Conservation (phyloP, 192 early-diverging fungal genomes). For the Backusella sp. region DNA sequence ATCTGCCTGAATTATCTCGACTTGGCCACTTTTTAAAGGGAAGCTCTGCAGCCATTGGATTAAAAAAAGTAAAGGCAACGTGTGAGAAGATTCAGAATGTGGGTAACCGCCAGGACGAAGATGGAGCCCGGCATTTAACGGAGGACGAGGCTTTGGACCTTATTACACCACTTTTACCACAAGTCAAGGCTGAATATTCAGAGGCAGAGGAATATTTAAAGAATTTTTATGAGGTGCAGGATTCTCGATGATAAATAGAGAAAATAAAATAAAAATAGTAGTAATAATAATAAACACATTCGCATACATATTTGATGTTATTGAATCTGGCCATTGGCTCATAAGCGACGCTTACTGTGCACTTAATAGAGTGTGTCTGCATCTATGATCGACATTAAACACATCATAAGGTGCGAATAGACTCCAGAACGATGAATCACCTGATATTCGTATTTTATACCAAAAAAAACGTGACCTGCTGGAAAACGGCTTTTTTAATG, state of each 20-base stretch:
- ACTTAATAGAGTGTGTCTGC: too few species aligned
- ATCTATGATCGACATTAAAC: not conserved
- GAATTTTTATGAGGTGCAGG: slow-evolving; percentile 61
- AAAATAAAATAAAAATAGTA: not conserved
- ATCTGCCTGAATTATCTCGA: slow-evolving; percentile 69
- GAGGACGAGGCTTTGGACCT: slow-evolving; percentile 56
- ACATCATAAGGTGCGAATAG: too few species aligned
- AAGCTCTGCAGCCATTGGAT: slow-evolving; percentile 82
- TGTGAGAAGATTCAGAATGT: slow-evolving; percentile 88
- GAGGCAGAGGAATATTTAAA: slow-evolving; percentile 69
- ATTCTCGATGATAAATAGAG: slow-evolving; percentile 10
- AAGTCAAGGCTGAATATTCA: slow-evolving; percentile 66
- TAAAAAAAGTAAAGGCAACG: slow-evolving; percentile 75
- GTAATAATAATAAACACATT: not conserved
- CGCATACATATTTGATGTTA: too few species aligned
- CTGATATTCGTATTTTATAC: too few species aligned
- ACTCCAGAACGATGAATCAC: not conserved
- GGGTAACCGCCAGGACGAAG: slow-evolving; percentile 62
- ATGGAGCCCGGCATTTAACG: slow-evolving; percentile 44
- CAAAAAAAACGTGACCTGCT: not conserved
- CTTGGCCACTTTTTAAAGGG: slow-evolving; percentile 94
- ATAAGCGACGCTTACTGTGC: too few species aligned
- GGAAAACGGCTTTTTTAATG: not conserved
- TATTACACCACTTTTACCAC: slow-evolving; percentile 54
- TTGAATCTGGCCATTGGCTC: too few species aligned